A percentile compares a stretch with the other conserved stretches of the same genome.
Evolutionary conservation across 148 eudicot species (phyloP).

Genomic region (Pharnaceum exiguum): DNA sequence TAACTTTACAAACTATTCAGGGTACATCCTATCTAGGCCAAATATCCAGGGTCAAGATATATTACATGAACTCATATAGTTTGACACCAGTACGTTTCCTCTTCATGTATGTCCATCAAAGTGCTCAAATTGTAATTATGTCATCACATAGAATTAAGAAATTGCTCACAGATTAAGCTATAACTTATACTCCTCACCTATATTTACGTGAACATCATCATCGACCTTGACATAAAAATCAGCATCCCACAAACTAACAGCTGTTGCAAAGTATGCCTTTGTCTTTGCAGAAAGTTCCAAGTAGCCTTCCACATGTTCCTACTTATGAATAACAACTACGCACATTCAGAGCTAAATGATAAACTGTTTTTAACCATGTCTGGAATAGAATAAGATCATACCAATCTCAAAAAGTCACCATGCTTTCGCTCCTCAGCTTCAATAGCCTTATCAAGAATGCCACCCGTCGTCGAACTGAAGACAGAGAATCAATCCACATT

Average conservation of each 20-base stretch:
- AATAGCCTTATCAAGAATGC: constrained; percentile 64
- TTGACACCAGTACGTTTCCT: too few relatives aligned
- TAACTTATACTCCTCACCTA: constrained; percentile 44
- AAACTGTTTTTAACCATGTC: not conserved
- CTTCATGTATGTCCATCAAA: too few relatives aligned
- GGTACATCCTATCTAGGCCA: too few relatives aligned
- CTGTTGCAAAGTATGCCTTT: constrained; percentile 64
- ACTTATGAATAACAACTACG: constrained; percentile 3
- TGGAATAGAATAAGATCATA: constrained; percentile 8
- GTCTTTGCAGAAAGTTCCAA: constrained; percentile 84
- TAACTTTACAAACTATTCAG: too few relatives aligned
- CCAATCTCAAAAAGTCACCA: constrained; percentile 54
- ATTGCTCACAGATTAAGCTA: too few relatives aligned
- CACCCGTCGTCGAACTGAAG: constrained; percentile 33
- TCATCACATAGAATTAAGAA: too few relatives aligned
- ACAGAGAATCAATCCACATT: not conserved
- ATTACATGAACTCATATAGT: too few relatives aligned
- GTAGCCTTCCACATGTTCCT: constrained; percentile 91
- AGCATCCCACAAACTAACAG: constrained; percentile 74
- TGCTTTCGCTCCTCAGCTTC: constrained; percentile 57
- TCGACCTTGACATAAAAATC: constrained; percentile 84
- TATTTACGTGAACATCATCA: constrained; percentile 85
- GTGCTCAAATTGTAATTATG: too few relatives aligned
- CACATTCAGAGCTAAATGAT: not conserved
- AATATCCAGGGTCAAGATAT: too few relatives aligned